phyloP scores from a whole-genome alignment of 257 asterid species.

The Gentiana straminea region DNA sequence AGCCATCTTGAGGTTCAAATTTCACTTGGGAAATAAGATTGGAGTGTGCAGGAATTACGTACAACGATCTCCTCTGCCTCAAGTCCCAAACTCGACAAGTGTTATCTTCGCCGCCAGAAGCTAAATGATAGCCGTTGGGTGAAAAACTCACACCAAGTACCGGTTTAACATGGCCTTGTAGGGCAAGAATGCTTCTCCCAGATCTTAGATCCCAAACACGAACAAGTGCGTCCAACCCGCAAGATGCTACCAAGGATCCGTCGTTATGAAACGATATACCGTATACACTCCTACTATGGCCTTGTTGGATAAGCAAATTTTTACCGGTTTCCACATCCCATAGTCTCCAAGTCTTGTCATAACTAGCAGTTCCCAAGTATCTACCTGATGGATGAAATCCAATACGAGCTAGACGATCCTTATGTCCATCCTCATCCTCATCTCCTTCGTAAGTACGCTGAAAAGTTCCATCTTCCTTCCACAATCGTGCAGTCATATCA shows the following conservation, averaged over 20 bases:
- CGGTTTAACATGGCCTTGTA: constrained; percentile 82
- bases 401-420: constrained; percentile 90
- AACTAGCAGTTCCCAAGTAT: constrained; percentile 92
- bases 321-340: constrained; percentile 97
- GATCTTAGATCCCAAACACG: constrained; percentile 95
- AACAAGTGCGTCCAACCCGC: constrained; percentile 88
- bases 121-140: no score
- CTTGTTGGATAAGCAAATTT: constrained; percentile 93
- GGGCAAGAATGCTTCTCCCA: constrained; percentile 65
- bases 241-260: constrained; percentile 90
- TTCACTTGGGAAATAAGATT: no score
- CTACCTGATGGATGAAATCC: constrained; percentile 85
- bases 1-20: constrained; percentile 30
- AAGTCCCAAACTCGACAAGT: no score
- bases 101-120: no score
- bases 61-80: no score
- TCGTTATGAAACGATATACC: constrained; percentile 76
- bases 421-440: constrained; percentile 59
- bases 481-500: constrained; percentile 72
- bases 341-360: constrained; percentile 89
- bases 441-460: constrained; percentile 46
- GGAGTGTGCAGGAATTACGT: no score
- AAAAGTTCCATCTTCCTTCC: constrained; percentile 64
- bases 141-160: constrained; percentile 32
- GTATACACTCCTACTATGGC: constrained; percentile 90